Evolutionary conservation across 495 filamentous ascomycete genomes (phyloP).

Genomic region (Baudoinia panamericana): DNA sequence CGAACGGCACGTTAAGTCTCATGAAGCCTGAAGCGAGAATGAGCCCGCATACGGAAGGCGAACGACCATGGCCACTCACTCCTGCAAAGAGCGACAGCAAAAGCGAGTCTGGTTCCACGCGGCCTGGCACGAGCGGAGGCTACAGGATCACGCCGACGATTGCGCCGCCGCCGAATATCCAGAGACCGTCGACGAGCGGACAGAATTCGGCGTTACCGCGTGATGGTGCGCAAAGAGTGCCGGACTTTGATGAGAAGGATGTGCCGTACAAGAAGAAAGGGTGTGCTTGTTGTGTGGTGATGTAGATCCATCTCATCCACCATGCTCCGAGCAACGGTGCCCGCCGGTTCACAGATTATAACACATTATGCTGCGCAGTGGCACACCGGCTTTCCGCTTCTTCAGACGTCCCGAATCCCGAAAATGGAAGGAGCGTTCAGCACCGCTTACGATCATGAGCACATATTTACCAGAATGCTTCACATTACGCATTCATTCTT

Average conservation of each 20-base stretch:
- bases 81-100: slow-evolving; percentile 16
- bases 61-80: slow-evolving; percentile 20
- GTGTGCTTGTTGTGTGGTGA: slow-evolving; percentile 30
- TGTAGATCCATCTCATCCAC: slow-evolving; percentile 20
- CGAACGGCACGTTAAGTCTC: slow-evolving; percentile 6
- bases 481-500: no score
- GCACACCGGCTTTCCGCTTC: background rate
- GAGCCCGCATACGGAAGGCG: slow-evolving; percentile 4
- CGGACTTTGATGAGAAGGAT: slow-evolving; percentile 24
- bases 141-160: slow-evolving; percentile 31
- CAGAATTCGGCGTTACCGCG: background rate
- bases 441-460: background rate
- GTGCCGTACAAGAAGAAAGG: slow-evolving; percentile 21
- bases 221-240: slow-evolving; percentile 16
- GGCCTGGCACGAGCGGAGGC: slow-evolving; percentile 24
- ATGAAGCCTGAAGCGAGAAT: no score
- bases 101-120: slow-evolving; percentile 2
- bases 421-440: background rate
- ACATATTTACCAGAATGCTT: background rate
- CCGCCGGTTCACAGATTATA: no score
- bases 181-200: slow-evolving; percentile 5
- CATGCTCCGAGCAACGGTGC: no score
- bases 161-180: slow-evolving; percentile 19
- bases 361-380: background rate
- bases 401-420: background rate